phyloP scores from a whole-genome alignment of 2,329 filamentous ascomycete species.

The Fusarium musae region DNA sequence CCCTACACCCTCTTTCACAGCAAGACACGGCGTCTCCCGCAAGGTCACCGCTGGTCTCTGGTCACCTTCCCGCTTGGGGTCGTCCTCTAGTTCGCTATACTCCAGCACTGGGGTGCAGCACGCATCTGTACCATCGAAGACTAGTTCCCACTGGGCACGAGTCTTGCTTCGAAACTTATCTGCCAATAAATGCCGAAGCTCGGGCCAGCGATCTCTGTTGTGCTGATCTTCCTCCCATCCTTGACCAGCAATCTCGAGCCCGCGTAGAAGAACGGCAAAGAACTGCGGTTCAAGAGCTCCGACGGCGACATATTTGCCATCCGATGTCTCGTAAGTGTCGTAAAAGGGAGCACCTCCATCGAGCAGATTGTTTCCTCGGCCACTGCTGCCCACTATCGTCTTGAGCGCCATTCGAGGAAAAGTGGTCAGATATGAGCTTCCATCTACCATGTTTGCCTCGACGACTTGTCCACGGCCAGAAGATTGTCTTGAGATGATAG shows the following conservation, averaged over 20 bases:
- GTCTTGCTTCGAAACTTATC: conserved; percentile 75
- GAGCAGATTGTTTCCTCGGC: conserved; percentile 79
- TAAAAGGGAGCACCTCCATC: conserved; percentile 92
- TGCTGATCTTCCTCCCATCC: conserved; percentile 64
- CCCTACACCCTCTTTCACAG: conserved; percentile 61
- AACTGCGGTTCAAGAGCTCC: conserved; percentile 92
- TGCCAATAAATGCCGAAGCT: conserved; percentile 70
- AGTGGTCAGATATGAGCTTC: conserved; percentile 79
- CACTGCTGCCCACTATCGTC: conserved; percentile 68
- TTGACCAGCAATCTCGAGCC: conserved; percentile 68
- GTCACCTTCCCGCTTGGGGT: conserved; percentile 67
- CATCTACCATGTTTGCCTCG: conserved; percentile 97
- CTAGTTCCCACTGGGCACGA: conserved; percentile 80
- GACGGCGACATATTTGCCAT: conserved; percentile 85
- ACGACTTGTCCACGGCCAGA: conserved; percentile 86
- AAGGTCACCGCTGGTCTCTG: conserved; percentile 78
- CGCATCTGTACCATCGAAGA: conserved; percentile 92
- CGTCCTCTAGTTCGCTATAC: conserved; percentile 74
- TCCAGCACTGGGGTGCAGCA: conserved; percentile 90
- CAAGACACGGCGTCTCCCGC: conserved; percentile 73
- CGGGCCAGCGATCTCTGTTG: conserved; percentile 74
- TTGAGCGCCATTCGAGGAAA: conserved; percentile 78
- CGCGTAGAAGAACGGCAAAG: conserved; percentile 74
- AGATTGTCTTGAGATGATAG: conserved; percentile 72
- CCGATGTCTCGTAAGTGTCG: conserved; percentile 85